Evolutionary conservation across 495 filamentous ascomycete genomes (phyloP), one percentile per base, ranked within the genome.

Genomic region (Talaromyces thailandensis): DNA sequence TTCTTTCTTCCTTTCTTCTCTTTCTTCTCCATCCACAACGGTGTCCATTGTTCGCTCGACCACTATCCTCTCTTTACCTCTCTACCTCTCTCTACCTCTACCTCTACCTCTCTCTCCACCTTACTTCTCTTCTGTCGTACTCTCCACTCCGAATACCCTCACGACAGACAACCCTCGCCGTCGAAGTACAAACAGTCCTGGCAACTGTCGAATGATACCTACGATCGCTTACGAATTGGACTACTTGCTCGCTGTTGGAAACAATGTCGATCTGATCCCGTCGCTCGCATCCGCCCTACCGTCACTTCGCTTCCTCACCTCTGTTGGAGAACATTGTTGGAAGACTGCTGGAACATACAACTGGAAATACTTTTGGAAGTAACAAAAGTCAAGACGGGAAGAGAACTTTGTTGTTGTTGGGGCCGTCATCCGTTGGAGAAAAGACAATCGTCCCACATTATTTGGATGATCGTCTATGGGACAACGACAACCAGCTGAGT

Each of bases 391-490:
- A 21, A 48, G 5, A 48, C 16, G 43, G 43, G 21, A 48, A 21
- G 11, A 48, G 4, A 48, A 48, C 2, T 9, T 48, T 18, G 3
- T 48, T 48, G 43, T 48, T 18, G 3, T 48, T 48, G 43, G 43
- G 43, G 16, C 14, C 43, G 43, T 37, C 35, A 9, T 48, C 43
- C 18, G 6, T 48, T 21, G 2, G 35, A 14, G 11, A 16, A 2
- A 24, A 50, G 45, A 24, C 16, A 50, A 14, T 55, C 52, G 25
- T 55, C 52, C 12, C 55, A 57, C 55, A 8, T 57, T 18, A 57
- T 57, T 57, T 31, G 26, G 55, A 29, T 35, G 55, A 57, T 57
- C 55, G 56, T 64, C 60, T 62, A 28, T 61, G 51, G 50, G 50
- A 31, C 21, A 32, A 37, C 40, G 14, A 23, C 40, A 32, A 62